Base-by-base conservation (phyloP, 257 asterid species). In the Rhazya stricta region DNA sequence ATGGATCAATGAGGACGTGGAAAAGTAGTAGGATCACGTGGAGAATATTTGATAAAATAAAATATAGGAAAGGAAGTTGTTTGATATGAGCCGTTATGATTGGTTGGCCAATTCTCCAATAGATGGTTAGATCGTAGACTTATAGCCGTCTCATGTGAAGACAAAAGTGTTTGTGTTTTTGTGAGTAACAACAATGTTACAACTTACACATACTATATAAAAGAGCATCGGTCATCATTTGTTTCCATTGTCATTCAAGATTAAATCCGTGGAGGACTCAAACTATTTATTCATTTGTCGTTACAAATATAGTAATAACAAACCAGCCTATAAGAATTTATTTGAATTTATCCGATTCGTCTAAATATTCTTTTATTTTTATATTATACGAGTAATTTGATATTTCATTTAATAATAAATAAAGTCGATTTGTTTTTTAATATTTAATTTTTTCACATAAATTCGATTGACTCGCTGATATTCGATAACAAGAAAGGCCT, bases 91-190 rank as follows among this genome's bases (percentile, higher is more conserved):
- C 72, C 68, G 46, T 57, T 76, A 36, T 37, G 71, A 76, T 71
- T 76, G 80, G 78, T 25, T 73, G 74, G 68, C 81, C 71, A 81
- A 43, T 13, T 73, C 68, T 73, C 37, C 73, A 39, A 46, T 36
- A 32, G 67, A 69, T 15, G 0, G 30, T 9, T 46, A 34, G 67
- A 73, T 72, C 60, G n/a, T 23, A 58, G 69, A 34, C 27, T 32
- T 34, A n/a, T n/a, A 41, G 69, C 74, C 73, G 46, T 51, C 58
- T 67, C 53, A 30, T 12, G 67, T 45, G 41, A 76, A 32, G 74
- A 80, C 77, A 68, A 80, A 51, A 9, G 34, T 21, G 54, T 32
- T 50, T 46, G 21, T 42, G 50, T 25, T 6, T 46, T 61, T 4
- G 71, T 29, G 43, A 13, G 42, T 15, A 32, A 62, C 68, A 30